A percentile compares a stretch with the other conserved stretches of the same genome.
Conservation (phyloP, 306 rosid species). For the Luffa acutangula region DNA sequence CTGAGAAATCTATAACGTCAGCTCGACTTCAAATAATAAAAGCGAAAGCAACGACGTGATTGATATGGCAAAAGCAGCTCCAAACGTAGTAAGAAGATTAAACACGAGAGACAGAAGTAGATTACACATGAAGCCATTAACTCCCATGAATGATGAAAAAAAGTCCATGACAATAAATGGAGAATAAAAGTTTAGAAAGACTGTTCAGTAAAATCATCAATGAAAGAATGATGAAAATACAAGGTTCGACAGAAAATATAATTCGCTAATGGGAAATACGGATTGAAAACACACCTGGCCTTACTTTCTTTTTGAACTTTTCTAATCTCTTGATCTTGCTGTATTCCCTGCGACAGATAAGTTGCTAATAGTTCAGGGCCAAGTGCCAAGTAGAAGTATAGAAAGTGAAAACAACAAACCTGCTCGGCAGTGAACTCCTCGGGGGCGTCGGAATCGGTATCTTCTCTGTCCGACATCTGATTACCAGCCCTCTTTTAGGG, state of each 20-base stretch:
- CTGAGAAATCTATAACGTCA: not conserved
- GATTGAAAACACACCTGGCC: slow-evolving; percentile 41
- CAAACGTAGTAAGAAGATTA: not conserved
- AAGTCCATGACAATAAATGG: not conserved
- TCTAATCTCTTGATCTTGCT: slow-evolving; percentile 39
- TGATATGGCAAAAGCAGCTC: not conserved
- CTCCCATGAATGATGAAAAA: not conserved
- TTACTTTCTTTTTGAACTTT: slow-evolving; percentile 54
- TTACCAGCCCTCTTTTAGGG: not conserved
- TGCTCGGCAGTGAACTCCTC: slow-evolving; percentile 78
- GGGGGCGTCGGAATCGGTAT: slow-evolving; percentile 54
- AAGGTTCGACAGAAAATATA: not conserved
- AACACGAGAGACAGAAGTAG: not conserved
- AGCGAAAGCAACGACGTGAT: not conserved
- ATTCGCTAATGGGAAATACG: not conserved
- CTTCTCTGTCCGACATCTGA: slow-evolving; percentile 47
- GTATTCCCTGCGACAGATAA: slow-evolving; percentile 41
- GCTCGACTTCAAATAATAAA: not conserved
- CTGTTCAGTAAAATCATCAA: not conserved
- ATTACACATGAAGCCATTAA: not conserved
- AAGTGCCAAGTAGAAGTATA: not conserved
- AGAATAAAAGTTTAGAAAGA: not conserved
- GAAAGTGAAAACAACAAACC: slow-evolving; percentile 11
- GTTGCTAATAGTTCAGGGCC: not conserved
- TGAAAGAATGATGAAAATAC: not conserved